Percentiles rank a stretch among this genome's conserved stretches.
Evolutionary conservation across 495 filamentous ascomycete genomes (phyloP).

Genomic region (Penicillium steckii): DNA sequence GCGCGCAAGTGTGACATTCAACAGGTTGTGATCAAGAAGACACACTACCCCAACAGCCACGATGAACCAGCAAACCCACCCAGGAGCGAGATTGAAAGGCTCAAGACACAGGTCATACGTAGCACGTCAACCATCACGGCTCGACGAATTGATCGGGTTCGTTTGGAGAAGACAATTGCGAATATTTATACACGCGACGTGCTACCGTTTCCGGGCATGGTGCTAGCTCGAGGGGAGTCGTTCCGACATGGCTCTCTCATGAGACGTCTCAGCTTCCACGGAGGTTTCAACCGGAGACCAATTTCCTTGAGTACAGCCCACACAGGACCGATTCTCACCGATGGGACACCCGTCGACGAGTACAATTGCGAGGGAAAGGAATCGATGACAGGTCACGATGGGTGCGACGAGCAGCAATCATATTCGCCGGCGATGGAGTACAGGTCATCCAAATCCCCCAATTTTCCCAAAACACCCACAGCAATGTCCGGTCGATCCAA

Average conservation of each 20-base stretch:
- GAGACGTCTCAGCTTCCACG: conserved; percentile 66
- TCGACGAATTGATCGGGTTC: conserved; percentile 69
- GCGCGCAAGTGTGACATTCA: conserved; percentile 54
- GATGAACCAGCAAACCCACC: conserved; percentile 22
- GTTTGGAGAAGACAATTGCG: conserved; percentile 69
- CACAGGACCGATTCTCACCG: conserved; percentile 10
- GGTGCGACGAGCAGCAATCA: conserved; percentile 8
- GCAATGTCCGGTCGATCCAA: conserved; percentile 14
- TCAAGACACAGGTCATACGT: conserved; percentile 17
- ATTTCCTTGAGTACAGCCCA: conserved; percentile 26
- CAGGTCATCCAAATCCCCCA: conserved; percentile 11
- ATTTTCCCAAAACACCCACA: conserved; percentile 6
- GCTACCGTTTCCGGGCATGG: conserved; percentile 86
- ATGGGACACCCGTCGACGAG: conserved; percentile 13
- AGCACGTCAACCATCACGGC: conserved; percentile 49
- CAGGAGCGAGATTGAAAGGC: conserved; percentile 35
- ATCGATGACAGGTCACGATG: conserved; percentile 8
- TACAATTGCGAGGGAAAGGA: conserved; percentile 17
- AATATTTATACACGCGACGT: conserved; percentile 85
- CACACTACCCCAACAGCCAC: conserved; percentile 63
- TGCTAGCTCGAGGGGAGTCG: conserved; percentile 56
- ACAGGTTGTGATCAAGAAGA: conserved; percentile 89
- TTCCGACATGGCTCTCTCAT: conserved; percentile 74
- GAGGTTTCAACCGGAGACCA: conserved; percentile 31
- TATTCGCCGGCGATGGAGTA: conserved; percentile 6